These are phyloP conservation scores for Pythium aquatile DNA, from an alignment of 352 stramenopile genomes.

Conservation along the genomic window DNA sequence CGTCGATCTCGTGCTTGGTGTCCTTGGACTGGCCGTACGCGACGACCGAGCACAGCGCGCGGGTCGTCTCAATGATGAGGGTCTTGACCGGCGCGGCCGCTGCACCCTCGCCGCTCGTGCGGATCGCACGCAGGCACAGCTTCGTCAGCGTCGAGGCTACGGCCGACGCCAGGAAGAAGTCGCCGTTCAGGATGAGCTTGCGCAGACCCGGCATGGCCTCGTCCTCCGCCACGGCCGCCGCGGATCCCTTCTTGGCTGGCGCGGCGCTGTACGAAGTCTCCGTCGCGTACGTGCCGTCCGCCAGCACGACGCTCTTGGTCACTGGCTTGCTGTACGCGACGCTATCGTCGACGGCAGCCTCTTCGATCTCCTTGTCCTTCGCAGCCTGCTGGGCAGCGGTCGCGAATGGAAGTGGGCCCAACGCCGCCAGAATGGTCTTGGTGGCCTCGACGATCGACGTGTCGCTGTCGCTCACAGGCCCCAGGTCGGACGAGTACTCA, in stretches of 20 bases:
- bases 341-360: constrained; percentile 19
- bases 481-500: constrained; percentile 84
- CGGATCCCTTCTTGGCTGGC: constrained; percentile 32
- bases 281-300: constrained; percentile 99
- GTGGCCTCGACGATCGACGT: constrained; percentile 77
- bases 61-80: constrained; percentile 65
- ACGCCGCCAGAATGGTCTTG: constrained; percentile 87
- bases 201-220: constrained; percentile 72
- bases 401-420: constrained; percentile 75
- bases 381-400: constrained; percentile 34
- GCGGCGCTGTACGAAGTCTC: constrained; percentile 89
- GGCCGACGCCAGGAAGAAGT: constrained; percentile 97
- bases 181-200: constrained; percentile 90
- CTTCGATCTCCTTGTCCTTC: constrained; percentile 21
- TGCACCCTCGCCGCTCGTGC: constrained; percentile 46
- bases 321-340: constrained; percentile 88
- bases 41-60: constrained; percentile 76
- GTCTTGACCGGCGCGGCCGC: constrained; percentile 54
- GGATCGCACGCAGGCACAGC: constrained; percentile 90
- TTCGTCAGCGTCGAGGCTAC: constrained; percentile 96
- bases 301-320: constrained; percentile 98
- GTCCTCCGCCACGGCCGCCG: constrained; percentile 46
- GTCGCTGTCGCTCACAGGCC: constrained; percentile 41
- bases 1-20: constrained; percentile 86
- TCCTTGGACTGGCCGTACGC: constrained; percentile 71